Evolutionary conservation across 2,329 filamentous ascomycete species (phyloP).

Genomic region (Colletotrichum orchidophilum): DNA sequence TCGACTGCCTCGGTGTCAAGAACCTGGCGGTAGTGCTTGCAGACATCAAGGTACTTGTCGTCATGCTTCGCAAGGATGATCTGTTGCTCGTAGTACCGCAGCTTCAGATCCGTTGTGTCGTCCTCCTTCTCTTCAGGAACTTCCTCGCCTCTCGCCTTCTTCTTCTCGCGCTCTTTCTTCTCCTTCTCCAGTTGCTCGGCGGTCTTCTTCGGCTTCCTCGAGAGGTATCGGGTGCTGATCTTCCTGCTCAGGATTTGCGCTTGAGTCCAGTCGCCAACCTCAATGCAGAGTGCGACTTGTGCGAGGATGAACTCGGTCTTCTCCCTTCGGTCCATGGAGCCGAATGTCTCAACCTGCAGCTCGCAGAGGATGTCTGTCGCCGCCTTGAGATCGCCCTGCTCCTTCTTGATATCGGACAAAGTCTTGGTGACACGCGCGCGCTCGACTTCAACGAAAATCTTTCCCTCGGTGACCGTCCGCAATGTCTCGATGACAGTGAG

Average conservation of each 20-base stretch:
- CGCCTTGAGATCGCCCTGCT: slow-evolving; percentile 89
- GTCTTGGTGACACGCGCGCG: slow-evolving; percentile 94
- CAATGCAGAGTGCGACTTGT: slow-evolving; percentile 93
- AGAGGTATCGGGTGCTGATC: slow-evolving; percentile 93
- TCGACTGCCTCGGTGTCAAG: slow-evolving; percentile 96
- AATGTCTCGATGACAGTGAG: slow-evolving; percentile 93
- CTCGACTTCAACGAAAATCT: slow-evolving; percentile 99
- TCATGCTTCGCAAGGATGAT: slow-evolving; percentile 96
- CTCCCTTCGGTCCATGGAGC: slow-evolving; percentile 95
- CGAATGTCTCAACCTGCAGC: slow-evolving; percentile 98
- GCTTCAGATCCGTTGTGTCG: slow-evolving; percentile 95
- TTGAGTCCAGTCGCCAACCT: slow-evolving; percentile 95
- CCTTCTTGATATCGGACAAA: slow-evolving; percentile 96
- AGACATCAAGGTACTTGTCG: slow-evolving; percentile 95
- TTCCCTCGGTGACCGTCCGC: slow-evolving; percentile 96
- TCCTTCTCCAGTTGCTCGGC: slow-evolving; percentile 91
- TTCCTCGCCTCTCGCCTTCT: slow-evolving; percentile 81
- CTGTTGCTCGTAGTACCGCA: slow-evolving; percentile 97
- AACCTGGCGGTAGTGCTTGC: slow-evolving; percentile 98
- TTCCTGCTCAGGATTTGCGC: slow-evolving; percentile 93
- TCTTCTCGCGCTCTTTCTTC: slow-evolving; percentile 87
- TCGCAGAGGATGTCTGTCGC: slow-evolving; percentile 96
- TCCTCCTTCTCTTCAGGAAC: slow-evolving; percentile 82
- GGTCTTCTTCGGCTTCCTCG: slow-evolving; percentile 90
- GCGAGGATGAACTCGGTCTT: slow-evolving; percentile 99